Evolutionary conservation across 768 basidiomycete genomes (phyloP).

Genomic region (Boletus rex-veris): DNA sequence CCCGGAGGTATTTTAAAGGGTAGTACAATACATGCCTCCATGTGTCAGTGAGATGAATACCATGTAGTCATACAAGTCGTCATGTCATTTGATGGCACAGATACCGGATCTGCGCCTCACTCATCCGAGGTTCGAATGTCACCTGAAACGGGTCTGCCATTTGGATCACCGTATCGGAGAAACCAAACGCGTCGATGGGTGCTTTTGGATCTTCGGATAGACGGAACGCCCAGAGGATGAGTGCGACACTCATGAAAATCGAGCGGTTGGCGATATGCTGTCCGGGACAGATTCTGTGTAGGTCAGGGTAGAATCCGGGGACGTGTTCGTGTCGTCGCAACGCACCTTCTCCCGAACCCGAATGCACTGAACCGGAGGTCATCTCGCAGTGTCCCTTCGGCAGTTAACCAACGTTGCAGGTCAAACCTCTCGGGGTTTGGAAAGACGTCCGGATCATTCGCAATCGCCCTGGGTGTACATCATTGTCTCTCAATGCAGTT

Average conservation of each 20-base stretch:
- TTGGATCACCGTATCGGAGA: neutral
- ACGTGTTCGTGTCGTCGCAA: no score
- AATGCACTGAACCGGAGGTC: conserved; percentile 5
- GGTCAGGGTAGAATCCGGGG: no score
- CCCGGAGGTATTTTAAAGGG: no score
- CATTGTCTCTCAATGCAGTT: neutral
- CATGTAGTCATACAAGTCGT: neutral
- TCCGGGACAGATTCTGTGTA: conserved; percentile 3
- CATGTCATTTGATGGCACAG: neutral
- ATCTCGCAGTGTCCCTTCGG: neutral
- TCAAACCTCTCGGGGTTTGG: conserved; percentile 6
- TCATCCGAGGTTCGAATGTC: neutral
- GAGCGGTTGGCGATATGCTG: conserved; percentile 4
- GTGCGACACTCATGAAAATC: neutral
- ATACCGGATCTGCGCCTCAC: neutral
- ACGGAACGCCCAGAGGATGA: conserved; percentile 5
- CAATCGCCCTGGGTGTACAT: conserved; percentile 2
- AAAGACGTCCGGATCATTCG: conserved; percentile 4
- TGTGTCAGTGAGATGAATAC: neutral
- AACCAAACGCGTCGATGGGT: neutral
- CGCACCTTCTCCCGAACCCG: conserved; percentile 8
- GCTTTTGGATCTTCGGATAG: neutral
- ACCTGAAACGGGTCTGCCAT: neutral
- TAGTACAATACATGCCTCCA: neutral
- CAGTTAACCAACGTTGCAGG: conserved; percentile 2